phyloP scores from a whole-genome alignment of 2,329 filamentous ascomycete genomes.

The Colletotrichum phormii region DNA sequence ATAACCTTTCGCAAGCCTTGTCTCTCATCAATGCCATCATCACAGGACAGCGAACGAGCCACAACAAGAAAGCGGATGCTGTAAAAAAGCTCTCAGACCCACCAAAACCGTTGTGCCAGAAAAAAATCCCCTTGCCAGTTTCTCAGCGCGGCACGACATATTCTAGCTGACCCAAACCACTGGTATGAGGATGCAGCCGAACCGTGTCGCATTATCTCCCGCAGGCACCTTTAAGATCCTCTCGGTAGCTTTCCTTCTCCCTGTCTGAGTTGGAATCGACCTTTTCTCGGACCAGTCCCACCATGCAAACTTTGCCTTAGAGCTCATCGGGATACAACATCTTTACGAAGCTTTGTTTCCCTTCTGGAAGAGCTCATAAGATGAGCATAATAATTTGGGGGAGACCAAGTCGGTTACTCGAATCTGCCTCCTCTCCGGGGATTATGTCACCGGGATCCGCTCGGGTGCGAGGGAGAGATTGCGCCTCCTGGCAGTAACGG shows the following conservation, averaged over 20 bases:
- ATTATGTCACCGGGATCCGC: constrained; percentile 21
- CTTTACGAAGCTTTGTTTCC: constrained; percentile 6
- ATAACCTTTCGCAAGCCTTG: background rate
- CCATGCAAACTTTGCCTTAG: background rate
- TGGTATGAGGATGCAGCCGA: background rate
- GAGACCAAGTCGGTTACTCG: constrained; percentile 17
- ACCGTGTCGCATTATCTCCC: constrained; percentile 15
- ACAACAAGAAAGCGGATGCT: background rate
- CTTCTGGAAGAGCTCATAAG: background rate
- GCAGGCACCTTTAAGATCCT: constrained; percentile 31
- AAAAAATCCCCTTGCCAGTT: constrained; percentile 29
- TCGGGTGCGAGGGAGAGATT: constrained; percentile 38
- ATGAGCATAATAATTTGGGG: background rate
- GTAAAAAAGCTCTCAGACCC: constrained; percentile 4
- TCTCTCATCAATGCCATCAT: background rate
- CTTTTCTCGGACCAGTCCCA: constrained; percentile 10
- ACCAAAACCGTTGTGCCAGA: constrained; percentile 4
- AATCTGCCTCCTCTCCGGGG: constrained; percentile 1
- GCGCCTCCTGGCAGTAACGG: constrained; percentile 47
- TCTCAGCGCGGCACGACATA: constrained; percentile 4
- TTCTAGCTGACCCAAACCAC: background rate
- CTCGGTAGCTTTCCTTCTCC: background rate
- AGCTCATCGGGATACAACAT: background rate
- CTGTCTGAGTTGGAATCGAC: constrained; percentile 2
- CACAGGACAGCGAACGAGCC: background rate